Conservation (phyloP, 345 rosid genomes). For the Dipteronia sinensis region DNA sequence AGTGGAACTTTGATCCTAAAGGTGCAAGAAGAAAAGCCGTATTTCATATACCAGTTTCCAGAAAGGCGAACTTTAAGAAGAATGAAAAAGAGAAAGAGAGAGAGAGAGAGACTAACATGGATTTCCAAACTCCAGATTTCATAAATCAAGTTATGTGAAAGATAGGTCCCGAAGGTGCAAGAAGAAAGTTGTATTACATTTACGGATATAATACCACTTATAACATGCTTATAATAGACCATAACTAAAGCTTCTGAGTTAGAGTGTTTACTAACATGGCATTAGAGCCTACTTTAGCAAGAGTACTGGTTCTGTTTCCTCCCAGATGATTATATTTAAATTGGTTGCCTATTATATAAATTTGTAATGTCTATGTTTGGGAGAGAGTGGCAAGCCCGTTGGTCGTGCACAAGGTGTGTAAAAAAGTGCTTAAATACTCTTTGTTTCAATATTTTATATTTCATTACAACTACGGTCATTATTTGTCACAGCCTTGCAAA, state of each 20-base stretch:
- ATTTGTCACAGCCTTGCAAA: not conserved
- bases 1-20: not conserved
- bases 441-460: not conserved
- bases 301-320: not conserved
- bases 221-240: not conserved
- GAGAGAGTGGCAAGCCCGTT: not conserved
- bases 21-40: not conserved
- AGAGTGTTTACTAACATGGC: not conserved
- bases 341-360: not conserved
- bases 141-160: not conserved
- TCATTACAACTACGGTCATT: not conserved
- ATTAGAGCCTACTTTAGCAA: not conserved
- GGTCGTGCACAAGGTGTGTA: not conserved
- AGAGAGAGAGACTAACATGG: not conserved
- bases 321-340: not conserved
- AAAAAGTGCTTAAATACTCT: not conserved
- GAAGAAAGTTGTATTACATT: not conserved
- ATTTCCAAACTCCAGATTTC: not conserved
- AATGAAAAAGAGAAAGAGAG: not conserved
- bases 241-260: not conserved
- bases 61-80: not conserved
- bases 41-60: not conserved
- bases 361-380: not conserved
- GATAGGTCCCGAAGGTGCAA: no score
- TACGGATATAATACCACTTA: not conserved